Evolutionary conservation across 176 grass and related monocot genomes (phyloP).

Genomic region (Leersia perrieri): DNA sequence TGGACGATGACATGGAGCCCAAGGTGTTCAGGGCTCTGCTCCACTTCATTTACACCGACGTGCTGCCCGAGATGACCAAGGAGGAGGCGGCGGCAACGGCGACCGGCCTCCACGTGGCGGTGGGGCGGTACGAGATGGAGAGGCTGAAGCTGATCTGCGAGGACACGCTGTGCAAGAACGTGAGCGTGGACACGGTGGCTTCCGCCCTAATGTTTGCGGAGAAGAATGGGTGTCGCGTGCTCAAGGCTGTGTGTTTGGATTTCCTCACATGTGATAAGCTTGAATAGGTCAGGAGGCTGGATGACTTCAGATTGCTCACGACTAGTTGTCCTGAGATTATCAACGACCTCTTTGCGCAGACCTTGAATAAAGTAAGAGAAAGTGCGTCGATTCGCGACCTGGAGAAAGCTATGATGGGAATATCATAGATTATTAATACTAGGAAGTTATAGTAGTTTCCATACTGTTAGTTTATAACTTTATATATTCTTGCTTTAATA

Average conservation of each 20-base stretch:
- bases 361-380: no score
- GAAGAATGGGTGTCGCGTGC: not conserved
- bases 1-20: not conserved
- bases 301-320: not conserved
- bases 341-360: not conserved
- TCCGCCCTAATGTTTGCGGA: not conserved
- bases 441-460: no score
- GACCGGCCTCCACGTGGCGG: not conserved
- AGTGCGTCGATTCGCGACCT: no score
- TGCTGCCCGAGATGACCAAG: not conserved
- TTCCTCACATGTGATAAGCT: not conserved
- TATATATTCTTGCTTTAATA: no score
- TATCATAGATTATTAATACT: no score
- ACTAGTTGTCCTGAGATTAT: not conserved
- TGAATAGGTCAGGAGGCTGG: not conserved
- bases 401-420: no score
- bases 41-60: conserved; percentile 16
- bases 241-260: not conserved
- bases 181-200: not conserved
- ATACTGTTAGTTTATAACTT: no score
- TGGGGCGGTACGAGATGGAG: not conserved
- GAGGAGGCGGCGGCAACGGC: not conserved
- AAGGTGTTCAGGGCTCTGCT: not conserved
- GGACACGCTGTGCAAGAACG: not conserved
- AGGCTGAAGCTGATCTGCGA: not conserved